These are phyloP conservation scores for Alloteropsis angusta DNA, from an alignment of 202 grass and related monocot genomes.

Conservation along the genomic window DNA sequence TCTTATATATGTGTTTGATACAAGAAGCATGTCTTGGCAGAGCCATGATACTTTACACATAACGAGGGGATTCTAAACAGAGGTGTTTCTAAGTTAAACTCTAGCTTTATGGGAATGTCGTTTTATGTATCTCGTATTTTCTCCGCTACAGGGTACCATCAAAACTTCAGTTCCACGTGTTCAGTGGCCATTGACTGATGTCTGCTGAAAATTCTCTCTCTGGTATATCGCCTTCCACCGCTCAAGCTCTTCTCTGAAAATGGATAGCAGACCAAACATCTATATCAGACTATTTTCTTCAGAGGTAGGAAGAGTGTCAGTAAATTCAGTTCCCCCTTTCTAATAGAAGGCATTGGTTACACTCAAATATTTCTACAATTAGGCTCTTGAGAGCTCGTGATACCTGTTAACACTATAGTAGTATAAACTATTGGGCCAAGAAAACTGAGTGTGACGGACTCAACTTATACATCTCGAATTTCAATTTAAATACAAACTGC, in stretches of 20 bases:
- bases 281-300: not conserved
- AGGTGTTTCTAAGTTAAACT: conserved; percentile 28
- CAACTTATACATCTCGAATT: not conserved
- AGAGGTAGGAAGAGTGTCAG: not conserved
- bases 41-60: conserved; percentile 33
- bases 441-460: not conserved
- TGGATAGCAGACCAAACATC: conserved; percentile 5
- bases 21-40: conserved; percentile 6
- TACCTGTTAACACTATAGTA: not conserved
- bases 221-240: conserved; percentile 75
- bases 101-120: conserved; percentile 25
- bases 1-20: conserved; percentile 4
- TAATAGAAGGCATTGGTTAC: not conserved
- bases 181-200: conserved; percentile 52
- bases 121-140: conserved; percentile 26
- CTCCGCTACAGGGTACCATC: conserved; percentile 15
- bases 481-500: not conserved
- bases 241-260: conserved; percentile 81
- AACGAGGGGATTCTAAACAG: not conserved
- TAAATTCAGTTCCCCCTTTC: not conserved
- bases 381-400: not conserved
- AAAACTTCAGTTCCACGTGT: conserved; percentile 8
- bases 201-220: conserved; percentile 58
- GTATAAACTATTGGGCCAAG: not conserved
- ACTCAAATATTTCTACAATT: not conserved